Base-by-base conservation (phyloP, 345 rosid species). In the Eucalyptus marginata region DNA sequence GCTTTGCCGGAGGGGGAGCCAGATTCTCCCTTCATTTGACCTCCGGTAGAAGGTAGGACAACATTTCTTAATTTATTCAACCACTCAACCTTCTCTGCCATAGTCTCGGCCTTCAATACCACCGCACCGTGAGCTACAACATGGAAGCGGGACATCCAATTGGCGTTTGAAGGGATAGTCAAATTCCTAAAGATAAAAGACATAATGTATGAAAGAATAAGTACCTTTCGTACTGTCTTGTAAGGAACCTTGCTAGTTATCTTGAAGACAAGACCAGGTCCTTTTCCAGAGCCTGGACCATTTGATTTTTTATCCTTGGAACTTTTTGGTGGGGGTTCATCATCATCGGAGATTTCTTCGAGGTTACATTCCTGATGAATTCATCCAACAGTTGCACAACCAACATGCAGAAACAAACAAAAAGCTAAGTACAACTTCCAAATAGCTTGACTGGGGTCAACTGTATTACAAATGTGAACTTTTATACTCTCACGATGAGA, bases 11-110 rank as follows among this genome's bases (percentile, higher is more conserved):
- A 36, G 36, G 52, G 95, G 89, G 80, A 86, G 92, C 93, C 90
- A 87, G 92, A 93, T 89, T 90, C 92, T 87, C 93, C 95, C 86
- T 43, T 89, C 46, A 92, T 90, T 90, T 92, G 96, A 87, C 98
- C 98, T 89, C 95, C 96, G 86, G 93, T 90, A 68, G 91, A 66
- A 52, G 98, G 90, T 88, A 93, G 97, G 90, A 94, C 91, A 89
- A 98, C 93, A 89, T 91, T 98, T 76, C 93, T 93, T 91, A 96
- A 81, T 92, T 97, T 98, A 92, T 89, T 95, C 49, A 96, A 86
- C 99, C 99, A 98, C 89, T 97, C 99, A 88, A 90, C 93, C 93
- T 98, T 98, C 88, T 98, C 99, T 7, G 96, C 94, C 90, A 91
- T 43, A 90, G 94, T 96, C 93, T 98, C 99, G 15, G 99, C 98